These are phyloP conservation scores for Colletotrichum simmondsii DNA, from an alignment of 2,329 filamentous ascomycete genomes.

Conservation along the genomic window DNA sequence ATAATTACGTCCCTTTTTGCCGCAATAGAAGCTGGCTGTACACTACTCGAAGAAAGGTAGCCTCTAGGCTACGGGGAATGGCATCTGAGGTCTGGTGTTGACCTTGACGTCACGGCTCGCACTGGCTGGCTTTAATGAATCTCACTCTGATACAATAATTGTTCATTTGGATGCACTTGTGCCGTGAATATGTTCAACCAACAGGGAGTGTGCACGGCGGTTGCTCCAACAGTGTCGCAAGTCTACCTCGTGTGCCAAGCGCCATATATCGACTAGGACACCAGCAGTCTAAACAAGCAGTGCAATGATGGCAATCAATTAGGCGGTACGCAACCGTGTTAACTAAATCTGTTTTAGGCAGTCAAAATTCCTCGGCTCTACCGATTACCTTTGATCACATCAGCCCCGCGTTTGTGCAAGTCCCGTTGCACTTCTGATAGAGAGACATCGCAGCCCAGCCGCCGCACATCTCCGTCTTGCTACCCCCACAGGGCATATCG, in stretches of 20 bases:
- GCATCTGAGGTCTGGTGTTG: constrained; percentile 10
- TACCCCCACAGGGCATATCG: constrained; percentile 37
- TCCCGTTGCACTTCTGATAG: constrained; percentile 47
- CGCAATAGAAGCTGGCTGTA: constrained; percentile 32
- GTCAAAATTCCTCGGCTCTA: background rate
- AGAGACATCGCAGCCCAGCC: constrained; percentile 45
- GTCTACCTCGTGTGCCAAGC: background rate
- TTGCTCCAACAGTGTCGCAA: background rate
- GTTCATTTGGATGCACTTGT: background rate
- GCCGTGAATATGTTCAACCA: background rate
- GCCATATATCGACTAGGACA: background rate
- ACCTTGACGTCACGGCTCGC: constrained; percentile 5
- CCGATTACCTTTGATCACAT: constrained; percentile 8
- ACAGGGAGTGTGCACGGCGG: background rate
- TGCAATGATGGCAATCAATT: background rate
- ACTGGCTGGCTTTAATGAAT: constrained; percentile 18
- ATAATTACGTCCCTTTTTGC: constrained; percentile 28
- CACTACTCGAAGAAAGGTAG: constrained; percentile 27
- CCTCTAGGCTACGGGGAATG: constrained; percentile 25
- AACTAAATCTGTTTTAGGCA: background rate
- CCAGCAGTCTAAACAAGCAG: background rate
- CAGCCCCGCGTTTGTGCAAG: constrained; percentile 39
- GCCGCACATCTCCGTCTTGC: constrained; percentile 29
- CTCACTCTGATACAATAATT: constrained; percentile 2
- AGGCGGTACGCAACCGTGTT: background rate